Conservation (phyloP, 371 early-diverging fungal genomes). For the Lichtheimia hyalospora region DNA sequence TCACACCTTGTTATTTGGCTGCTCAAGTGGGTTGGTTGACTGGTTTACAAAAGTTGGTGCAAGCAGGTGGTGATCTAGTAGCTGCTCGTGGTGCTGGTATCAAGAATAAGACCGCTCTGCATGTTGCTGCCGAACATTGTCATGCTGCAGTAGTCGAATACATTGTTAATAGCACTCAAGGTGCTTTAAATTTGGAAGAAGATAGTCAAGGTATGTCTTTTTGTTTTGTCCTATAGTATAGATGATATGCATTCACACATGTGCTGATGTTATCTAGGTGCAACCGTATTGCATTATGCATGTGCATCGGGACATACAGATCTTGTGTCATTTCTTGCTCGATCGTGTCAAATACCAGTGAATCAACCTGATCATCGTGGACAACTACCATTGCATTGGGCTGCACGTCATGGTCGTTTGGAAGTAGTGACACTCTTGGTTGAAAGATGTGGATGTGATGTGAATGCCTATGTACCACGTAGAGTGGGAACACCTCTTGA, state of each 20-base stretch:
- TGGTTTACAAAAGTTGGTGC: slow-evolving; percentile 38
- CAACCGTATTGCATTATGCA: slow-evolving; percentile 47
- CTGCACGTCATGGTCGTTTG: slow-evolving; percentile 37
- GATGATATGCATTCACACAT: background rate
- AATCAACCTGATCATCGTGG: slow-evolving; percentile 32
- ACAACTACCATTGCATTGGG: slow-evolving; percentile 45
- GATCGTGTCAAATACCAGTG: slow-evolving; percentile 34
- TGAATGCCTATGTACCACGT: slow-evolving; percentile 38
- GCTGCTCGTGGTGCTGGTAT: slow-evolving; percentile 39
- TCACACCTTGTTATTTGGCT: slow-evolving; percentile 46
- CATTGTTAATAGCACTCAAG: slow-evolving; percentile 37
- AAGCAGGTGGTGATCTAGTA: slow-evolving; percentile 42
- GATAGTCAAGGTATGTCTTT: slow-evolving; percentile 28
- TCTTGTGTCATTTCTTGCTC: slow-evolving; percentile 31
- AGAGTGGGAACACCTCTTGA: slow-evolving; percentile 44
- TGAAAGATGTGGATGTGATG: slow-evolving; percentile 42
- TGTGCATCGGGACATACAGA: slow-evolving; percentile 45
- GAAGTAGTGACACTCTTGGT: slow-evolving; percentile 40
- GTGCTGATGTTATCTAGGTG: slow-evolving; percentile 23
- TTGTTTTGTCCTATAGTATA: background rate
- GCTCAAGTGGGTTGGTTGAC: slow-evolving; percentile 41
- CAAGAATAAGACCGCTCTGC: slow-evolving; percentile 39
- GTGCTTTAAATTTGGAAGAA: slow-evolving; percentile 33
- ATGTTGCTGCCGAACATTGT: slow-evolving; percentile 42
- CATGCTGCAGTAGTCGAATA: slow-evolving; percentile 40